phyloP scores from a whole-genome alignment of 2,329 filamentous ascomycete genomes.

The Colletotrichum euphorbiae region DNA sequence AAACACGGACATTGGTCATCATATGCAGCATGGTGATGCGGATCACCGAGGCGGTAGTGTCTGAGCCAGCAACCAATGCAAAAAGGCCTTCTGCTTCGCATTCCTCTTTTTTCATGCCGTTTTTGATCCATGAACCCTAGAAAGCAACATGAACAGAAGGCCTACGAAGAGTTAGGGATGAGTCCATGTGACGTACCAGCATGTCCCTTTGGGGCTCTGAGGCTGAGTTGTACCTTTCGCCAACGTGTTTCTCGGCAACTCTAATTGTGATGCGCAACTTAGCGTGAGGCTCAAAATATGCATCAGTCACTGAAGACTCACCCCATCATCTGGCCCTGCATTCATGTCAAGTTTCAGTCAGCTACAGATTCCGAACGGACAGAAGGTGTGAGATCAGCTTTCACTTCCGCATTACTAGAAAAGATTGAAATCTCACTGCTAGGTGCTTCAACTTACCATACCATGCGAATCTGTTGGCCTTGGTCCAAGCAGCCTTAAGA shows the following conservation, averaged over 20 bases:
- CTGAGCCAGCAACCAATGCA: slow-evolving; percentile 62
- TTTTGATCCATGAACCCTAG: slow-evolving; percentile 47
- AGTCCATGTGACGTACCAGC: slow-evolving; percentile 40
- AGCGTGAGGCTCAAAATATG: too few relatives aligned
- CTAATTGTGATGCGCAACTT: slow-evolving; percentile 12
- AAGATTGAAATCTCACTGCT: too few relatives aligned
- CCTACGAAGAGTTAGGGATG: not conserved
- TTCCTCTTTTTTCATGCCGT: slow-evolving; percentile 46
- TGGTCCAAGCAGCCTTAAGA: slow-evolving; percentile 43
- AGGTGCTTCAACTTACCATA: not conserved
- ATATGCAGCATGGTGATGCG: slow-evolving; percentile 65
- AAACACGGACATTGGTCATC: slow-evolving; percentile 60
- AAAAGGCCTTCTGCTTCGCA: slow-evolving; percentile 48
- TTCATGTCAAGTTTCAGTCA: too few relatives aligned
- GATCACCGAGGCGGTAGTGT: slow-evolving; percentile 67
- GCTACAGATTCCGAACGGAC: too few relatives aligned
- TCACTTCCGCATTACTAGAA: too few relatives aligned
- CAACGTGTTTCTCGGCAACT: slow-evolving; percentile 38
- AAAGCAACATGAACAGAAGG: not conserved
- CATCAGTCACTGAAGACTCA: slow-evolving; percentile 32
- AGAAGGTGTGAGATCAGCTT: too few relatives aligned
- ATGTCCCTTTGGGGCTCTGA: slow-evolving; percentile 38
- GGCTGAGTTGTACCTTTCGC: slow-evolving; percentile 32
- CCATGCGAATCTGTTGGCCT: slow-evolving; percentile 40
- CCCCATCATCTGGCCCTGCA: slow-evolving; percentile 40